phyloP scores from a whole-genome alignment of 2,329 filamentous ascomycete species.

The Neopestalotiopsis rosae region DNA sequence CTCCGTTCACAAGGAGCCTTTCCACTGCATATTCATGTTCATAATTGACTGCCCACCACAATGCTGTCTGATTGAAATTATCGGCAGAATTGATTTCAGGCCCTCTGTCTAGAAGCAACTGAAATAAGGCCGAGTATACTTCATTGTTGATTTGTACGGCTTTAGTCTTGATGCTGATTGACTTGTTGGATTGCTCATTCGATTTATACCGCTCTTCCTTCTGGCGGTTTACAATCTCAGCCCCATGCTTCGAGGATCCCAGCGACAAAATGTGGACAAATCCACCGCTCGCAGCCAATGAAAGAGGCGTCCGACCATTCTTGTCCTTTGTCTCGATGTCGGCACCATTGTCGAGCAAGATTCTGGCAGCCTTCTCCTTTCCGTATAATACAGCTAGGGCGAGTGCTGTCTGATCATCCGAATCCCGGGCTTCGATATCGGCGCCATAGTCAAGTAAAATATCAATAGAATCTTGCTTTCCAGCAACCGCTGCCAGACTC shows the following conservation, averaged over 20 bases:
- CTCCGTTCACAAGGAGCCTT: background rate
- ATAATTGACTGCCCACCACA: background rate
- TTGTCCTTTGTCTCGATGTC: background rate
- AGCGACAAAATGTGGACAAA: background rate
- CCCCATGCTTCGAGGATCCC: background rate
- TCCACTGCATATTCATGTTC: background rate
- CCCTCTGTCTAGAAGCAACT: background rate
- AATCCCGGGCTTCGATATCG: background rate
- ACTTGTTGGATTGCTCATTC: too few relatives aligned
- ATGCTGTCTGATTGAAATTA: background rate
- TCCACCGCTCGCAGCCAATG: background rate
- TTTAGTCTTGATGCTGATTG: background rate
- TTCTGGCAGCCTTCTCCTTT: background rate
- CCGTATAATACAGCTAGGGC: background rate
- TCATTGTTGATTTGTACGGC: background rate
- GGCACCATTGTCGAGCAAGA: background rate
- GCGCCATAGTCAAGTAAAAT: background rate
- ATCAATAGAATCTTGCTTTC: background rate
- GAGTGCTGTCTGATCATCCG: background rate
- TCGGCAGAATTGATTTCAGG: background rate
- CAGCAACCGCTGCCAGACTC: too few relatives aligned
- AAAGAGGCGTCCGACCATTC: background rate
- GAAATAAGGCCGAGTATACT: background rate
- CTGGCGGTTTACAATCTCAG: background rate
- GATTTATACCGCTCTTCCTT: background rate